A percentile compares a stretch with the other conserved stretches of the same genome.
phyloP scores from a whole-genome alignment of 169 alveolate species.

The Eimeria tenella region DNA sequence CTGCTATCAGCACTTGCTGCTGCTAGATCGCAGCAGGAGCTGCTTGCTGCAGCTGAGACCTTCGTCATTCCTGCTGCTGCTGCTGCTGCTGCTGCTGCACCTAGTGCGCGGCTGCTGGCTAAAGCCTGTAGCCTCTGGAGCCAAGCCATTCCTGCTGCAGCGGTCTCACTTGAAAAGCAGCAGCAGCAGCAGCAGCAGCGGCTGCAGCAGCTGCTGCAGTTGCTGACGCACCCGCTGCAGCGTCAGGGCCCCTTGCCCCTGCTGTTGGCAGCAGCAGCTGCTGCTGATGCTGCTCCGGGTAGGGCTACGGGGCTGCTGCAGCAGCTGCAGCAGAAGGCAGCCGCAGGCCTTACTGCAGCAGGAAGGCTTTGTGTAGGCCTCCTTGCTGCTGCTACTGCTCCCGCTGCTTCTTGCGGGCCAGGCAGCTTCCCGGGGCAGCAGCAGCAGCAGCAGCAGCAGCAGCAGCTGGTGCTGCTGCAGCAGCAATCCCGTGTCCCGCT shows the following conservation, averaged over 20 bases:
- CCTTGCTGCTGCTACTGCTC: slow-evolving; percentile 13
- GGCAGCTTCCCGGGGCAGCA: slow-evolving; percentile 13
- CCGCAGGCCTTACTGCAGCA: slow-evolving; percentile 45
- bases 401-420: neutral
- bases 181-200: slow-evolving; percentile 33
- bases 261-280: slow-evolving; percentile 19
- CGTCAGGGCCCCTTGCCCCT: neutral
- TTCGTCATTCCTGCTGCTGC: slow-evolving; percentile 1
- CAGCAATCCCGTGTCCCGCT: neutral
- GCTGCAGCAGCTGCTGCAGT: slow-evolving; percentile 35
- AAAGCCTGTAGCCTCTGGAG: neutral
- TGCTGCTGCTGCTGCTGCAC: neutral
- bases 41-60: neutral
- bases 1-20: slow-evolving; percentile 5
- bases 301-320: neutral
- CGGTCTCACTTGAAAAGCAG: neutral
- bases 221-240: neutral
- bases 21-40: neutral
- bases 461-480: neutral
- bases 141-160: neutral
- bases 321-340: slow-evolving; percentile 46
- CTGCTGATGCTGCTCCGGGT: neutral
- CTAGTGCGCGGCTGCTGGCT: slow-evolving; percentile 16
- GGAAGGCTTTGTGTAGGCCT: slow-evolving; percentile 7
- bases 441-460: slow-evolving; percentile 25